These are phyloP conservation scores for Emydomyces testavorans DNA, from an alignment of 2,329 filamentous ascomycete species.

Conservation along the genomic window DNA sequence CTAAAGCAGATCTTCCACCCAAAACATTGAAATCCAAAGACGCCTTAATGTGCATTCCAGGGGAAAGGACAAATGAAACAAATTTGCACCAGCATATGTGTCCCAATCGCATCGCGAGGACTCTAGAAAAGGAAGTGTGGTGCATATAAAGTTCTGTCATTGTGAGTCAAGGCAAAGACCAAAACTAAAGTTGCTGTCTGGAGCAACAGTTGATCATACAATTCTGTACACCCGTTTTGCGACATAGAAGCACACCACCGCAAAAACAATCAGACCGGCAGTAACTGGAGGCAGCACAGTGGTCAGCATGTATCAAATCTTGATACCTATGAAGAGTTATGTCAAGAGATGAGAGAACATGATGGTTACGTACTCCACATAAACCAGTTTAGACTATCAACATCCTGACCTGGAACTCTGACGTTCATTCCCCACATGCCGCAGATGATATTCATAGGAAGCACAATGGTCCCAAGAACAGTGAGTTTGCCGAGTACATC, in stretches of 20 bases:
- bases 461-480: conserved; percentile 87
- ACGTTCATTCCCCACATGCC: conserved; percentile 99
- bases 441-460: conserved; percentile 98
- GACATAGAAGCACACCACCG: conserved; percentile 64
- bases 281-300: conserved; percentile 43
- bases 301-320: conserved; percentile 18
- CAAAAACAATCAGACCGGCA: conserved; percentile 65
- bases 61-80: too few species aligned
- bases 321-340: background rate
- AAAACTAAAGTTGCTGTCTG: too few species aligned
- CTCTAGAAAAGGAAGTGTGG: too few species aligned
- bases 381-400: conserved; percentile 69
- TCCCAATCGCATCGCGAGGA: too few species aligned
- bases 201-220: conserved; percentile 40
- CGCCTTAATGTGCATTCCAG: too few species aligned
- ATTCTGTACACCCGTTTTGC: conserved; percentile 77
- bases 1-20: too few species aligned
- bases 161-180: background rate
- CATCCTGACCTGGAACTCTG: conserved; percentile 82
- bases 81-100: too few species aligned
- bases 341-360: conserved; percentile 4
- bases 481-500: conserved; percentile 92
- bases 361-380: conserved; percentile 39
- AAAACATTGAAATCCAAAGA: too few species aligned
- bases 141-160: too few species aligned